Base-by-base conservation (phyloP, 2,329 filamentous ascomycete species). In the Colletotrichum kahawae region DNA sequence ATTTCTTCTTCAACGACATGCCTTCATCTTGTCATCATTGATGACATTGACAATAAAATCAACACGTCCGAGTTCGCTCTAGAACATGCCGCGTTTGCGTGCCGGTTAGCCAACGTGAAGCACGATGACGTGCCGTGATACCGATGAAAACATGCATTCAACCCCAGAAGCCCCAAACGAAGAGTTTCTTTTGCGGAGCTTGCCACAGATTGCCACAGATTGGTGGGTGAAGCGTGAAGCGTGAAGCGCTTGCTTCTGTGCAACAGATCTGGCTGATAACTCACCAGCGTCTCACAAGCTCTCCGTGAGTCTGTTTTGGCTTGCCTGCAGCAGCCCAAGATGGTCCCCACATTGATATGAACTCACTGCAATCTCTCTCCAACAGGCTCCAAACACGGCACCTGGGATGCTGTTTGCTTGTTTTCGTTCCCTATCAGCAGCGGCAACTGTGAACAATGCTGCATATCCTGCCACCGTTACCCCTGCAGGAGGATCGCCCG, bases 281-380 rank as follows among this genome's bases (percentile, higher is more conserved):
- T 38, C 71, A 70, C 59, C 34, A 59, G 31, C 59, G 59, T 54
- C 31, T 64, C 67, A 71, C 70, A 68, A 54, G 36, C 56, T 62
- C 60, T 64, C 34, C 66, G 43, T 31, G 43, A 63, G 66, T 34
- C 13, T 48, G 72, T 75, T 75, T 75, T 56, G 68, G 43, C 68
- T 56, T 38, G 38, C 38, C 27, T 38, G 60, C 43, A 62, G 38
- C 18, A 36, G n/a, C 54, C 36, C 31, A 24, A 62, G n/a, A 31
- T 18, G 36, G 56, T 10, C 33, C 56, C 24, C 36, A 27, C 70
- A 51, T 4, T 43, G 38, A 70, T 16, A 70, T 16, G 43, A 48
- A 34, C 48, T 57, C 31, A 66, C 31, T 71, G 62, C 36, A 71
- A 71, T 74, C 38, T 65, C 73, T 65, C 36, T 73, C 33, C 48